Conservation (phyloP, 495 filamentous ascomycete genomes). For the Daldinia bambusicola region DNA sequence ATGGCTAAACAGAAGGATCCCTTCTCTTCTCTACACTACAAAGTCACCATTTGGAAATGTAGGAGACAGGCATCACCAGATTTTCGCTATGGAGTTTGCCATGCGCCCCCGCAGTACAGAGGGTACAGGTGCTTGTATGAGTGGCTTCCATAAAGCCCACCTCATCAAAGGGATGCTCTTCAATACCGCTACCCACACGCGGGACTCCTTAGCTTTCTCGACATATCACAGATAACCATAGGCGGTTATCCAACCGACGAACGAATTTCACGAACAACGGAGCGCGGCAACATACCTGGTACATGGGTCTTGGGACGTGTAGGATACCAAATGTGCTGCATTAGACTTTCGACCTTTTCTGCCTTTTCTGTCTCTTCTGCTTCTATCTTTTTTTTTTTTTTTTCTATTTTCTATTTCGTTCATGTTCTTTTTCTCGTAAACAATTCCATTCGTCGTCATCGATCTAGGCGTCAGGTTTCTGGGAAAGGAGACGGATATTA, state of each 20-base stretch:
- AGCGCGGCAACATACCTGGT: background rate
- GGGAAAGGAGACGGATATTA: constrained; percentile 1
- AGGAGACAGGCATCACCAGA: background rate
- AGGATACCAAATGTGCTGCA: constrained; percentile 11
- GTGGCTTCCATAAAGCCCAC: too few species aligned
- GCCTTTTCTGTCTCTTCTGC: background rate
- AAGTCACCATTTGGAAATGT: background rate
- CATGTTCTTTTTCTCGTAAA: background rate
- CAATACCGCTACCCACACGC: background rate
- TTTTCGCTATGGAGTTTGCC: background rate
- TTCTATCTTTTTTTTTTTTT: too few species aligned
- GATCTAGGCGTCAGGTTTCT: background rate
- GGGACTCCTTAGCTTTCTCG: background rate
- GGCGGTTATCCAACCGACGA: background rate
- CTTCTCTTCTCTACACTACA: background rate
- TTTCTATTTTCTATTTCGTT: background rate
- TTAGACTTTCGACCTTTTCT: constrained; percentile 2
- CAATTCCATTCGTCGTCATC: background rate
- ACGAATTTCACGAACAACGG: constrained; percentile 12
- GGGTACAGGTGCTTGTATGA: too few species aligned
- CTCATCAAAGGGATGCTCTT: too few species aligned
- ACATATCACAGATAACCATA: background rate
- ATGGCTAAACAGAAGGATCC: background rate
- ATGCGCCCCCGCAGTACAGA: background rate
- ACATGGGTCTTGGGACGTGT: background rate